Conservation (phyloP, 345 rosid genomes). For the Punica granatum region DNA sequence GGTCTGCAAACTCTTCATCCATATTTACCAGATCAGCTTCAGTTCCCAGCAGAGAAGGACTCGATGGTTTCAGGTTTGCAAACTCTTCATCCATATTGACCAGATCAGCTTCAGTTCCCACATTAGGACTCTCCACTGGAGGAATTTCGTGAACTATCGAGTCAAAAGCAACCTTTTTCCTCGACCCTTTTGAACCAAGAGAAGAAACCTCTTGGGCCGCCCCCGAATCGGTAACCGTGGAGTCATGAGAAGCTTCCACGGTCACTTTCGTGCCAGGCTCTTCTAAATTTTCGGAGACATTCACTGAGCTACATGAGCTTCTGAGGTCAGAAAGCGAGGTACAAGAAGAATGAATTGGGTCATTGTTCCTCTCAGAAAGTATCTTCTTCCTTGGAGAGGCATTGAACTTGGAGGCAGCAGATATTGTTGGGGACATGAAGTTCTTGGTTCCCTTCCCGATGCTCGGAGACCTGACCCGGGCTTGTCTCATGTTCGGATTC, state of each 20-base stretch:
- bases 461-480: slow-evolving; percentile 30
- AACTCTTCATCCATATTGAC: slow-evolving; percentile 39
- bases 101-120: slow-evolving; percentile 14
- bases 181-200: slow-evolving; percentile 7
- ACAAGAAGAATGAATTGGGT: slow-evolving; percentile 33
- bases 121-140: background rate
- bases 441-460: slow-evolving; percentile 44
- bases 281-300: slow-evolving; percentile 19
- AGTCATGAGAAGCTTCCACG: slow-evolving; percentile 26
- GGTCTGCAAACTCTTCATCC: slow-evolving; percentile 40
- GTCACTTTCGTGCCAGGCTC: slow-evolving; percentile 19
- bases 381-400: slow-evolving; percentile 71
- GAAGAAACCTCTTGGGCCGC: slow-evolving; percentile 11
- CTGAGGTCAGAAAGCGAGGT: slow-evolving; percentile 33
- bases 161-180: slow-evolving; percentile 16
- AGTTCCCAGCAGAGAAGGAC: background rate
- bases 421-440: slow-evolving; percentile 87
- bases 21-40: slow-evolving; percentile 27
- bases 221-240: slow-evolving; percentile 25
- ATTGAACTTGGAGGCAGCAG: slow-evolving; percentile 69
- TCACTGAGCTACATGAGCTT: slow-evolving; percentile 16
- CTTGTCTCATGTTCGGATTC: slow-evolving; percentile 16
- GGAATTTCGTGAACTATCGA: slow-evolving; percentile 12
- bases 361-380: slow-evolving; percentile 50
- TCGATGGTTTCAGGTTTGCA: slow-evolving; percentile 22